Evolutionary conservation across 495 filamentous ascomycete genomes (phyloP).

Genomic region (Aspergillus avenaceus): DNA sequence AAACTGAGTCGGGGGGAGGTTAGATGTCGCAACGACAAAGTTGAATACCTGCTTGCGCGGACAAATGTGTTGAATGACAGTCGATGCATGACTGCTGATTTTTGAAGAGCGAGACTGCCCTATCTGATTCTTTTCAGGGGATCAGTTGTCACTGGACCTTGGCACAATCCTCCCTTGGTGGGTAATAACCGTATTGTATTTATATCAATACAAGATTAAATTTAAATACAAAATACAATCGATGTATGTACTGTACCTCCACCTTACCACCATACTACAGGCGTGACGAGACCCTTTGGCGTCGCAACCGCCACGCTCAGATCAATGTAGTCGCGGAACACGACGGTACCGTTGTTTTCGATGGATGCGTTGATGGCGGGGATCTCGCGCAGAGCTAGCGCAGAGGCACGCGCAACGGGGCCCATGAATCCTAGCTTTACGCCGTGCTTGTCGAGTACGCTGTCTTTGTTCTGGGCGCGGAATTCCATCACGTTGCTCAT

Average conservation of each 20-base stretch:
- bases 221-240: too few relatives aligned
- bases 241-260: too few relatives aligned
- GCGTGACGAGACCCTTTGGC: conserved; percentile 86
- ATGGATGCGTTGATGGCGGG: conserved; percentile 87
- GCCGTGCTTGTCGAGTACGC: conserved; percentile 77
- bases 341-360: conserved; percentile 86
- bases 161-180: too few relatives aligned
- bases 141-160: too few relatives aligned
- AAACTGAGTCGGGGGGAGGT: neutral
- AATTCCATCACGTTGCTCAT: conserved; percentile 89
- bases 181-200: too few relatives aligned
- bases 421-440: conserved; percentile 94
- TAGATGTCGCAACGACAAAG: neutral
- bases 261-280: conserved; percentile 75
- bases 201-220: too few relatives aligned
- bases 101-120: neutral
- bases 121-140: too few relatives aligned
- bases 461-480: conserved; percentile 83
- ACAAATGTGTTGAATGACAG: neutral
- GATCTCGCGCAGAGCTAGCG: conserved; percentile 79
- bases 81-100: neutral
- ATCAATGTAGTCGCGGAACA: conserved; percentile 89
- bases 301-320: conserved; percentile 91
- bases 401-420: conserved; percentile 77
- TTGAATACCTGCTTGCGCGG: neutral